Evolutionary conservation across 1,284 basidiomycete genomes (phyloP).

Genomic region (Clitocybe nebularis): DNA sequence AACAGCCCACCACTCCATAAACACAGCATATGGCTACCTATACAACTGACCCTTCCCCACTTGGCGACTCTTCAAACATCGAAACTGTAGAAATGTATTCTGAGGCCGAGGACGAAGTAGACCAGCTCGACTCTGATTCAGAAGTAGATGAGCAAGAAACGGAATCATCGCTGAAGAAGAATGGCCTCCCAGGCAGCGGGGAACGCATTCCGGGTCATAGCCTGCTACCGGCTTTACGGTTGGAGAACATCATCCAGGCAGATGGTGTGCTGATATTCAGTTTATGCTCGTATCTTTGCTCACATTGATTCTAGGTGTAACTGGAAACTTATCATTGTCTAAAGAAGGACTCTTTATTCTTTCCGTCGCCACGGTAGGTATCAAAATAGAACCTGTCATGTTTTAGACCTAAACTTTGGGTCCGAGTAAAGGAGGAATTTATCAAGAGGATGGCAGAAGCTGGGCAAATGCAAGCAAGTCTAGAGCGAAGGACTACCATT

Average conservation of each 20-base stretch:
- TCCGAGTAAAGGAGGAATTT: constrained; percentile 62
- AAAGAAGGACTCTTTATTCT: constrained; percentile 70
- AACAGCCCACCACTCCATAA: background rate
- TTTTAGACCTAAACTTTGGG: constrained; percentile 13
- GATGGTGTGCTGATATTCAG: constrained; percentile 46
- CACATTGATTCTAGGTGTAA: constrained; percentile 36
- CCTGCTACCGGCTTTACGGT: constrained; percentile 51
- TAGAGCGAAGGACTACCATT: constrained; percentile 49
- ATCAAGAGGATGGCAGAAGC: constrained; percentile 62
- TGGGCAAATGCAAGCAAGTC: constrained; percentile 51
- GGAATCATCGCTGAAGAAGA: constrained; percentile 27
- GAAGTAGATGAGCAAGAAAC: constrained; percentile 37
- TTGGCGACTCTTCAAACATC: constrained; percentile 5
- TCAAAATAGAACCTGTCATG: constrained; percentile 4
- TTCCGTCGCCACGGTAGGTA: constrained; percentile 65
- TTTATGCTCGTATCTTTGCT: constrained; percentile 1
- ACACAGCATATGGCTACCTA: constrained; percentile 4
- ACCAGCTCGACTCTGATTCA: constrained; percentile 65
- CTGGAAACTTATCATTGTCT: constrained; percentile 57
- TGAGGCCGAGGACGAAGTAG: constrained; percentile 42
- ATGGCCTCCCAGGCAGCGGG: constrained; percentile 23
- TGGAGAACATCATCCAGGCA: constrained; percentile 69
- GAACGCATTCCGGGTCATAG: constrained; percentile 59
- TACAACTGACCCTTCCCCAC: constrained; percentile 1
- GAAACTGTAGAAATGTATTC: constrained; percentile 31